Conservation (phyloP, 2,329 filamentous ascomycete species). For the Sporothrix curviconia region DNA sequence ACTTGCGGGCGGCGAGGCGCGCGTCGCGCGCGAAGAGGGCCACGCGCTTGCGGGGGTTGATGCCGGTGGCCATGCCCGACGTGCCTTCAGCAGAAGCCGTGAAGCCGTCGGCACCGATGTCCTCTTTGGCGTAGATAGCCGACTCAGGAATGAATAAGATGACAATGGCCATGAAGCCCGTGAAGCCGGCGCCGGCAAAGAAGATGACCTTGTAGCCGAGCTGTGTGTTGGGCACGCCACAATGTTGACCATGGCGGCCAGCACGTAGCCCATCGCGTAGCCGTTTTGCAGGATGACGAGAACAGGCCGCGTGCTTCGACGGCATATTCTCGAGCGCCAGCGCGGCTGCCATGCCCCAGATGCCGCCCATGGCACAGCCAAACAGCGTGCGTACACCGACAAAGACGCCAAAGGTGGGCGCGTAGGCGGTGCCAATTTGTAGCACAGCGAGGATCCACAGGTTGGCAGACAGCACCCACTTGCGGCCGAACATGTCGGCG, state of each 20-base stretch:
- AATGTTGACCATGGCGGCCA: conserved; percentile 51
- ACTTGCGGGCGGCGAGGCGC: conserved; percentile 66
- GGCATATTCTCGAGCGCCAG: conserved; percentile 73
- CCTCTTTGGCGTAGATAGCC: conserved; percentile 48
- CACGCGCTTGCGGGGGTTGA: conserved; percentile 46
- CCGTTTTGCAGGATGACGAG: conserved; percentile 70
- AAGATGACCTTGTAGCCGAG: conserved; percentile 80
- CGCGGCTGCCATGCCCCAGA: conserved; percentile 72
- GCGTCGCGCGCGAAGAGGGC: conserved; percentile 68
- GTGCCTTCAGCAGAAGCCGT: not conserved
- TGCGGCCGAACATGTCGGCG: conserved; percentile 50
- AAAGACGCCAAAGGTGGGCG: conserved; percentile 62
- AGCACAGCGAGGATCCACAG: conserved; percentile 56
- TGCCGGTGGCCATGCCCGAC: not conserved
- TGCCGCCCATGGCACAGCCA: conserved; percentile 73
- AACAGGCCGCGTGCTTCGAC: conserved; percentile 63
- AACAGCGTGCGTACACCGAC: conserved; percentile 69
- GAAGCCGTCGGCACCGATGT: not conserved
- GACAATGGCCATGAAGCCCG: conserved; percentile 72
- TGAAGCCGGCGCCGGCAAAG: conserved; percentile 82
- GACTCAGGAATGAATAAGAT: conserved; percentile 76
- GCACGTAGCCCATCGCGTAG: conserved; percentile 61
- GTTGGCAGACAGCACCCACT: conserved; percentile 74
- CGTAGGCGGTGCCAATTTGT: conserved; percentile 60
- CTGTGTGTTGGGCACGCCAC: conserved; percentile 69